phyloP scores from a whole-genome alignment of 139 green algal genomes.

The Haematococcus sp. region DNA sequence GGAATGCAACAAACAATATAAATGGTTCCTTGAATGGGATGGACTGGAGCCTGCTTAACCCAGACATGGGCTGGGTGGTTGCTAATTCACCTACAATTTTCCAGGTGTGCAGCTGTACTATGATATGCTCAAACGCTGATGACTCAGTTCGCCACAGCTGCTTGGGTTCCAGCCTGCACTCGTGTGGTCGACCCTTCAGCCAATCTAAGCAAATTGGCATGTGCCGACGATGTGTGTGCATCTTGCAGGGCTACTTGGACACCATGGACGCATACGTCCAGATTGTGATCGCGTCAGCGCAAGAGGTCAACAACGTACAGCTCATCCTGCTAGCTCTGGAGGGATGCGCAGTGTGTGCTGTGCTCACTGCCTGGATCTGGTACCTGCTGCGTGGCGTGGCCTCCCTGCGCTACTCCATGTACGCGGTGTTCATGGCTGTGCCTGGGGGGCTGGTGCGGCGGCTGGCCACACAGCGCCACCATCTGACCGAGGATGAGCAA shows the following conservation, averaged over 20 bases:
- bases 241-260: background rate
- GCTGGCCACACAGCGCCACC: background rate
- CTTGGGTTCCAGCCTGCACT: too few species aligned
- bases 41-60: too few species aligned
- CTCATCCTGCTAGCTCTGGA: background rate
- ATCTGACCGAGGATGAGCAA: background rate
- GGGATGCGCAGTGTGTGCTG: background rate
- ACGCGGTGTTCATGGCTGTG: background rate
- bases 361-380: background rate
- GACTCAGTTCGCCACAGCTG: too few species aligned
- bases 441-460: background rate
- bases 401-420: background rate
- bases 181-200: too few species aligned
- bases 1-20: too few species aligned
- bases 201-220: too few species aligned
- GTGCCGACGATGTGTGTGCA: too few species aligned
- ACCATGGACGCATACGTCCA: conserved; percentile 10
- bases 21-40: too few species aligned
- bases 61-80: too few species aligned
- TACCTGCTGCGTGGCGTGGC: background rate
- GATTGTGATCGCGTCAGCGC: background rate
- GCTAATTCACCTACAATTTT: too few species aligned
- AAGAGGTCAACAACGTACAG: background rate
- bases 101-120: too few species aligned
- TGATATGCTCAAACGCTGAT: too few species aligned